Evolutionary conservation across 495 filamentous ascomycete species (phyloP), one percentile per base, ranked within the genome.

Genomic region (Lentithecium fluviatile): DNA sequence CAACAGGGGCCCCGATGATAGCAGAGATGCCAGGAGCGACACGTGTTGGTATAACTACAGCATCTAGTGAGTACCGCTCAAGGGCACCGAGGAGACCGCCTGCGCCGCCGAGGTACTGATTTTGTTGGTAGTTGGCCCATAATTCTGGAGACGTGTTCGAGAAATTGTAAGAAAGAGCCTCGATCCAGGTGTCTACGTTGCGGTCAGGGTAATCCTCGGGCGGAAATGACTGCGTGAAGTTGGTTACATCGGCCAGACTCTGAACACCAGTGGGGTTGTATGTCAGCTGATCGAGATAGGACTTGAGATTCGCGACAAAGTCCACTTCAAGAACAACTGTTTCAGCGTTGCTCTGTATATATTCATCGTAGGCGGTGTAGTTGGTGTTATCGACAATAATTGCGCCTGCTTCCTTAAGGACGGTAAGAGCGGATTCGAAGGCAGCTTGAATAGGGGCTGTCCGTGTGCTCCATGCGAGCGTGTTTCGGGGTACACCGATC

Each of bases 401-500:
- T 2, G 81, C 81, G 13, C 81, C 81, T 10, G 80, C 81, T 15
- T 69, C 70, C 13, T 67, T 56, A 20, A 84, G 71, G 13, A 74
- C 65, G 12, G 62, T 36, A 20, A 82, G 60, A 1, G 79, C 77
- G 4, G 63, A 56, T 34, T 83, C 68, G 58, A 84, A 84, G 7
- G 78, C 74, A 1, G 53, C 57, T 21, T 79, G 36, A 15, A 79
- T 70, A 0, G 77, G 69, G 6, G 48, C 52, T 20, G 71, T 58
- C 17, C 15, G 34, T 32, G 50, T 68, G 4, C 52, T 47, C 0
- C 21, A 20, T 26, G 40, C 69, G 26, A 73, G 25, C 1, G 63
- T 69, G 53, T 84, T 84, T 24, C 75, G 70, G 7, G 81, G 77
- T 21, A 84, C 72, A 23, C 81, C 81, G 43, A 84, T 80, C 21